Percentiles rank a stretch among this genome's conserved stretches.
These are phyloP conservation scores for Sarocladium brachiariae DNA, from an alignment of 2,329 filamentous ascomycete genomes.

Conservation along the genomic window DNA sequence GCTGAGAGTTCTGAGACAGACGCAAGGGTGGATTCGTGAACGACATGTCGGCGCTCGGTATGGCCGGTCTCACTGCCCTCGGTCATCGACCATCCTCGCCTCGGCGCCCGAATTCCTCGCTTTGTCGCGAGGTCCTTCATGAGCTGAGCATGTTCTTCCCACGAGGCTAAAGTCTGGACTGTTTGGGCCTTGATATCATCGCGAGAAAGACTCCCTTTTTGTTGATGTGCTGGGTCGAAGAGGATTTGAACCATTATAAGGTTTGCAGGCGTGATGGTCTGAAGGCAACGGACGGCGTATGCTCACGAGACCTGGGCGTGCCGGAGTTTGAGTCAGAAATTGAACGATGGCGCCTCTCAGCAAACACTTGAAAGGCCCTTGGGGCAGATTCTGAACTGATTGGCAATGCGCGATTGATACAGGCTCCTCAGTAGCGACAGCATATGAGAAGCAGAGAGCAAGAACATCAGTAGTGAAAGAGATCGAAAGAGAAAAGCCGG, in stretches of 20 bases:
- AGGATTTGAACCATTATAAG: constrained; percentile 27
- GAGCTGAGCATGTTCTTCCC: constrained; percentile 35
- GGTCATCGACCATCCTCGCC: constrained; percentile 40
- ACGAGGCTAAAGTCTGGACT: constrained; percentile 15
- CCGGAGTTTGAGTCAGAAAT: neutral
- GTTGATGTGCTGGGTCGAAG: constrained; percentile 16
- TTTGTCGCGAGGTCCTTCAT: constrained; percentile 31
- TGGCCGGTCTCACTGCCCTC: constrained; percentile 30
- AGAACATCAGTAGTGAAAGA: neutral
- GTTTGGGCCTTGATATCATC: constrained; percentile 9
- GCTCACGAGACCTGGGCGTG: constrained; percentile 3
- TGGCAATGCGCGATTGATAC: neutral
- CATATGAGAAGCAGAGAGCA: constrained; percentile 22
- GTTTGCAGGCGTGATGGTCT: neutral
- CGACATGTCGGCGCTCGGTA: neutral
- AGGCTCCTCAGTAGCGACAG: constrained; percentile 35
- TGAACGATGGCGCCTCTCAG: neutral
- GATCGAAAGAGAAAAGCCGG: constrained; percentile 1
- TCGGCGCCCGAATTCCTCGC: constrained; percentile 31
- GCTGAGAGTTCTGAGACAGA: constrained; percentile 28
- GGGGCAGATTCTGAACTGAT: neutral
- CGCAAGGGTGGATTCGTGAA: constrained; percentile 14
- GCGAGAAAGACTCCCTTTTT: constrained; percentile 12
- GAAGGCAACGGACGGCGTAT: constrained; percentile 9
- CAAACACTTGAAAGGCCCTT: neutral